Evolutionary conservation across 805 yeast species (phyloP).

Genomic region (Priceomyces fermenticarens): DNA sequence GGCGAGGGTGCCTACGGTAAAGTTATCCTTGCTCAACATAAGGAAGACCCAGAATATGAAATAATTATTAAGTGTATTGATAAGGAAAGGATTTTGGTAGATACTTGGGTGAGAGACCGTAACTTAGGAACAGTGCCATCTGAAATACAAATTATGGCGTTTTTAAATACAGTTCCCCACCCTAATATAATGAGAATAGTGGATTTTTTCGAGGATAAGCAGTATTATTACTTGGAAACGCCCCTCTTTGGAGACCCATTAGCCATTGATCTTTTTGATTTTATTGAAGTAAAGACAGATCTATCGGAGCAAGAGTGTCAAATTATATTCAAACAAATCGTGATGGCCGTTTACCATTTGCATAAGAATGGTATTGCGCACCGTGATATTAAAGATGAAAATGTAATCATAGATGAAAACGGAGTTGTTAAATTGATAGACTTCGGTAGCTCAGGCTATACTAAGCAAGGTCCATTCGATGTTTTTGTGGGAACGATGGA

Average conservation of each 20-base stretch:
- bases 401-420: slow-evolving; percentile 79
- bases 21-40: slow-evolving; percentile 75
- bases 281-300: slow-evolving; percentile 79
- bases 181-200: slow-evolving; percentile 81
- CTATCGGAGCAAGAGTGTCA: slow-evolving; percentile 80
- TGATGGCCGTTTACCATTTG: slow-evolving; percentile 73
- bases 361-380: slow-evolving; percentile 88
- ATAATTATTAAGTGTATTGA: slow-evolving; percentile 86
- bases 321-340: slow-evolving; percentile 74
- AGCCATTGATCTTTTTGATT: slow-evolving; percentile 89
- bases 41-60: slow-evolving; percentile 56
- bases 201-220: slow-evolving; percentile 91
- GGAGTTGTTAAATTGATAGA: slow-evolving; percentile 85
- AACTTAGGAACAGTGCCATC: slow-evolving; percentile 89
- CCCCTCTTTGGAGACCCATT: slow-evolving; percentile 88
- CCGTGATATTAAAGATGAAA: slow-evolving; percentile 93
- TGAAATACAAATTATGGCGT: slow-evolving; percentile 92
- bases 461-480: slow-evolving; percentile 89
- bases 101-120: slow-evolving; percentile 95
- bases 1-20: slow-evolving; percentile 98
- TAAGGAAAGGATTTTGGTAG: slow-evolving; percentile 90
- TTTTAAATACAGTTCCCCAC: slow-evolving; percentile 73
- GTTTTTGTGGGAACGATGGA: slow-evolving; percentile 97
- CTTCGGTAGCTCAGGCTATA: slow-evolving; percentile 93
- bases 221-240: slow-evolving; percentile 86